phyloP scores from a whole-genome alignment of 495 filamentous ascomycete genomes.

The Haplographium delicatum region DNA sequence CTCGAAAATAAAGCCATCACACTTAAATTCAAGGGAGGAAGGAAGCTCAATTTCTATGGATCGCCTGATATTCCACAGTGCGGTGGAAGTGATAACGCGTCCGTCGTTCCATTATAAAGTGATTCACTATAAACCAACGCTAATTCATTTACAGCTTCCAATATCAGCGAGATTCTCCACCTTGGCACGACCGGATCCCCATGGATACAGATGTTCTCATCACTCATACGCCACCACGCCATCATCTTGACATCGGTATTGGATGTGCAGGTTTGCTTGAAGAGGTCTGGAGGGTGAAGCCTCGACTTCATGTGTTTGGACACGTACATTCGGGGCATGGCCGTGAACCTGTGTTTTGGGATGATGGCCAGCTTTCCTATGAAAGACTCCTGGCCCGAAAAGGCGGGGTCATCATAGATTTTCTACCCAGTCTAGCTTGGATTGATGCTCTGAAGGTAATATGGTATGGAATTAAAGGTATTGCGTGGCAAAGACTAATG shows the following conservation, averaged over 20 bases:
- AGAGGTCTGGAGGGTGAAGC: conserved; percentile 75
- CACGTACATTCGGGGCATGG: conserved; percentile 75
- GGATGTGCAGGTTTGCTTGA: conserved; percentile 72
- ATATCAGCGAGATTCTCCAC: conserved; percentile 35
- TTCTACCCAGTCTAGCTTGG: conserved; percentile 48
- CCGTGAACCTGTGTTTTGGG: conserved; percentile 67
- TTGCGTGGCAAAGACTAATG: conserved; percentile 72
- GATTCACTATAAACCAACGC: neutral
- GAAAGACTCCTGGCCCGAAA: conserved; percentile 55
- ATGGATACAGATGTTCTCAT: conserved; percentile 73
- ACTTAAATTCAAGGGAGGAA: conserved; percentile 44
- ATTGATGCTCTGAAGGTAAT: conserved; percentile 55
- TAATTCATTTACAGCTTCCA: conserved; percentile 37
- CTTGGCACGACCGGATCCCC: conserved; percentile 56
- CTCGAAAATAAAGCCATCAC: conserved; percentile 41
- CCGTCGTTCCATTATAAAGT: conserved; percentile 14
- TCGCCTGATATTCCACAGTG: conserved; percentile 45
- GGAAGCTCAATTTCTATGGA: conserved; percentile 49
- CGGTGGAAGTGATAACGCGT: conserved; percentile 55
- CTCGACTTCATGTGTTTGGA: conserved; percentile 80
- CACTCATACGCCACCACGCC: conserved; percentile 68
- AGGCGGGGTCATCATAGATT: conserved; percentile 43
- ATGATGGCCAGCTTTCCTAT: conserved; percentile 67
- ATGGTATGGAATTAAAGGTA: conserved; percentile 53
- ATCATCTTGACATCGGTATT: conserved; percentile 68